Percentiles rank a stretch among this genome's conserved stretches.
These are phyloP conservation scores for Euryodendron excelsum DNA, from an alignment of 148 eudicot species.

Conservation along the genomic window DNA sequence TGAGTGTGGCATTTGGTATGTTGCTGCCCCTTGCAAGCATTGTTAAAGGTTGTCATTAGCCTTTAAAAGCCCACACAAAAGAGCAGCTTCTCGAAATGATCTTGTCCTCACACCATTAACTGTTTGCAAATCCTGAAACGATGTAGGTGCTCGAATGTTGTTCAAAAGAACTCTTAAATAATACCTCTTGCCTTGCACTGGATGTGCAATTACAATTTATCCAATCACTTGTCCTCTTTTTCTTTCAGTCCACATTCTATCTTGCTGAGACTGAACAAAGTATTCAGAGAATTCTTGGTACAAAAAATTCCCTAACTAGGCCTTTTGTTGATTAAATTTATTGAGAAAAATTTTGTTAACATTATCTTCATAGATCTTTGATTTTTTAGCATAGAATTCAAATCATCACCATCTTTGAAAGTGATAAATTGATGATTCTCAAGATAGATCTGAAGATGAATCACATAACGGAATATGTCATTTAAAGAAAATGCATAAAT, in stretches of 20 bases:
- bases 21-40: background rate
- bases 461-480: background rate
- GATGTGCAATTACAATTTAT: background rate
- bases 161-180: background rate
- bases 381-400: background rate
- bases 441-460: too few species aligned
- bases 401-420: background rate
- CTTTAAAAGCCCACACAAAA: background rate
- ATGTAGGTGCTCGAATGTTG: background rate
- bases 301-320: background rate
- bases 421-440: background rate
- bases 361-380: background rate
- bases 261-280: background rate
- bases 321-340: background rate
- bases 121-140: background rate
- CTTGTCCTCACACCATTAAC: background rate
- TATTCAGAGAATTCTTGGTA: background rate
- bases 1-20: background rate
- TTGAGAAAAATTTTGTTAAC: background rate
- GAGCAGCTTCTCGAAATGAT: background rate
- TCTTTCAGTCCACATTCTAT: background rate
- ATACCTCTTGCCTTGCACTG: background rate
- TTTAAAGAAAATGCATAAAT: background rate
- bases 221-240: background rate
- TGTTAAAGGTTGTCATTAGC: background rate